Evolutionary conservation across 345 rosid genomes (phyloP), one percentile per base, ranked within the genome.

Genomic region (Lenwebbia sp.): DNA sequence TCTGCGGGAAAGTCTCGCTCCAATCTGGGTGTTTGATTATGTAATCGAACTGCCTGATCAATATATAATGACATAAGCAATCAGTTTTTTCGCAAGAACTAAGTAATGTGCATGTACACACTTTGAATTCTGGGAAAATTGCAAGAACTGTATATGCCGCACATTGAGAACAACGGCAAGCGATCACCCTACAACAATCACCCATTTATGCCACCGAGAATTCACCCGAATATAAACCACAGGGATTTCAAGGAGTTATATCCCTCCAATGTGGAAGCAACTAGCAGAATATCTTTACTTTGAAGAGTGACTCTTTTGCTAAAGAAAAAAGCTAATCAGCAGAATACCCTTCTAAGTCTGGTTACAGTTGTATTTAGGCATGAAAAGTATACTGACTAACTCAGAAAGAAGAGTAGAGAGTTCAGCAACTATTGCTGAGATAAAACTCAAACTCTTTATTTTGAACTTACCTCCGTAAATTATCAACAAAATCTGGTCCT

Each of bases 401-500:
- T 82, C 41, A 49, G 13, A 40, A 57, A 84, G 30, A 0, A 30
- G 75, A 65, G 3, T 3, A 82, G 65, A 83, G 65, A 17, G 2
- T 17, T 25, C 44, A n/a, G 17, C 50, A 81, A 49, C 23, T 28
- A 51, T 25, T 0, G 47, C 37, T 15, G 13, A n/a, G 41, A 53
- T 7, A 84, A 49, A 41, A 41, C 30, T n/a, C 2, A 21, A 54
- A 83, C 33, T 70, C 78, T 19, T 70, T 19, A 81, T 70, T 76
- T 47, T 55, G 14, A 56, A 85, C 83, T 84, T 83, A 96, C 98
- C 94, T 91, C 91, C 94, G 89, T 74, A 81, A 49, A 82, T 90
- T 92, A 84, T 91, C 94, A 85, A 97, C 95, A 88, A 97, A 97
- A 86, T 97, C 97, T 62, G 96, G 95, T 83, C 92, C 94, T 90